Evolutionary conservation across 768 basidiomycete species (phyloP), one percentile per base, ranked within the genome.

Genomic region (Tricholoma matsutake): DNA sequence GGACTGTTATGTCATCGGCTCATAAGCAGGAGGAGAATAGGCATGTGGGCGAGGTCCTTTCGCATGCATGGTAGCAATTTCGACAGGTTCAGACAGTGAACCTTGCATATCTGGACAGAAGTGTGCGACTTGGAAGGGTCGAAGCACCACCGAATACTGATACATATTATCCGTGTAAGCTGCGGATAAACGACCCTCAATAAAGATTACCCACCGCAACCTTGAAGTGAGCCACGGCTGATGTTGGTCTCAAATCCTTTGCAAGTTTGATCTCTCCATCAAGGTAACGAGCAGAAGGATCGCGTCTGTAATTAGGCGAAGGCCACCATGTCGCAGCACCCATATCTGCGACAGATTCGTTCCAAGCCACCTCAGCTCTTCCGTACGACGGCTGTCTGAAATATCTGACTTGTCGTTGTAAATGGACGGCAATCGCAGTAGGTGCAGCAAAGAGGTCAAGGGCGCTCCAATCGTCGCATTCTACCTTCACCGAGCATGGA

Each of bases 211-310:
- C 70, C 61, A 83, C 82, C 58, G 78, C 78, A 59, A 85, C 77
- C 64, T 78, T 79, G 71, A 83, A 84, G 63, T 79, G 79, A 18
- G 78, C 80, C 66, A 84, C 77, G 55, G 78, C 74, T 43, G 80
- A 79, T 16, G 82, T 75, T 18, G 83, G 82, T 54, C 80, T 68
- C 29, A 85, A 71, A 60, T 83, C 81, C 68, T 84, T 84, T 13
- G 79, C 68, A 2, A 85, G 72, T 34, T 73, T 75, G 45, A 85
- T 81, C 67, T 85, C 83, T 6, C 83, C 83, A 63, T 83, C 81
- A 28, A 84, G 71, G 59, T 77, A 72, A 18, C 82, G 79, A 25
- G 69, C 71, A 32, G 71, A 69, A 3, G 73, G 59, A 32, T 71
- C 69, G 55, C 65, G 72, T 4, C 68, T 61, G 35, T 65, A 64